Base-by-base conservation (phyloP, 768 basidiomycete genomes). In the Daedaleopsis sinensis region DNA sequence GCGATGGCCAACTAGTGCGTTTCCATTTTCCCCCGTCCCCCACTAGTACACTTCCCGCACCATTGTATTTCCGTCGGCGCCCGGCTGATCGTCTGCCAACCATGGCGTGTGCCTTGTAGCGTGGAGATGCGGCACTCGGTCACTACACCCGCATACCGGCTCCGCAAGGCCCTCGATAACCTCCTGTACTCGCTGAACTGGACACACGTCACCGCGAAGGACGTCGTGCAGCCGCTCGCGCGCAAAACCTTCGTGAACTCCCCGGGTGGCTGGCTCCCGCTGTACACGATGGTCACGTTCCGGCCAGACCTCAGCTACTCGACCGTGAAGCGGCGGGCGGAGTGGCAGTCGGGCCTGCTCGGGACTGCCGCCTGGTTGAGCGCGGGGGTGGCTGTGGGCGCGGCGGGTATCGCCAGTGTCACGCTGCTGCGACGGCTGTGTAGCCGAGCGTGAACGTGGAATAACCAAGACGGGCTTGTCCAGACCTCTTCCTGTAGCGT, bases 281-380 rank as follows among this genome's bases (percentile, higher is more conserved):
- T 96, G 52, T 99, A 99, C 75, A 93, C 93, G 37, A 97, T 98
- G 96, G 90, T 97, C 66, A 98, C 96, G 47, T 99, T 99, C 79
- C 85, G 96, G 44, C 93, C 94, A 53, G 96, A 98, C 75, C 86
- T 99, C 68, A 89, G 88, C 72, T 99, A 99, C 72, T 86, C 88
- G 58, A 87, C 86, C 52, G 96, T 89, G 21, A 83, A 84, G 72
- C 81, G 79, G 71, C 88, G 86, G 74, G 89, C 89, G 58, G 79
- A 75, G 62, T 77, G 80, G 71, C 96, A 99, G 77, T 78, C 82
- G n/a, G 73, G 71, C 35, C 80, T 92, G 55, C 77, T 98, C 63
- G 73, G 77, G 54, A 71, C 74, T 52, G 70, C 80, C 15, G 83
- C 80, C 23, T 82, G 83, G 79, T 70, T 79, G 66, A 83, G 82